Base-by-base conservation (phyloP, 129 eudicot genomes). In the Daucus carota region DNA sequence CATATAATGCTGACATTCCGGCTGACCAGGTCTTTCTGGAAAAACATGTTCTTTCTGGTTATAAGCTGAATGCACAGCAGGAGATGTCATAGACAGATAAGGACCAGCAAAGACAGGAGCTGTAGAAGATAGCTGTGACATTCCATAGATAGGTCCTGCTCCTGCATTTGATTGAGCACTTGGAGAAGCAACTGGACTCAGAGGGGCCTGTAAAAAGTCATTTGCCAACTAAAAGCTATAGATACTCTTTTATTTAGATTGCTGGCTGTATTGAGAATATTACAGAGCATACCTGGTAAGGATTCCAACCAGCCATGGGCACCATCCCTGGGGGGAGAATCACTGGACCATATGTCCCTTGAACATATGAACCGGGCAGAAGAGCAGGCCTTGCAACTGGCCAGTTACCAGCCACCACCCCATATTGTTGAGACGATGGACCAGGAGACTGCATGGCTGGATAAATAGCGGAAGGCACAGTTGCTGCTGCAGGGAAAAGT, bases 21-120 rank as follows among this genome's bases (percentile, higher is more conserved):
- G 90, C 79, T 88, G 95, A 46, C 92, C 96, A 17, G 98, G 98
- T 62, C 98, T 87, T 70, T 90, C 91, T 26, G 98, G 98, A 73
- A 79, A 88, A 60, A 80, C 60, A 16, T 79, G 87, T 69, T 86
- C 97, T 57, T 81, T 84, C 60, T 84, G 90, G 76, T 77, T 82
- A 80, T 76, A 86, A 76, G 81, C 84, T 77, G 90, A 88, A 60
- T 88, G 83, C 75, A 84, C 92, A 81, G 82, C 75, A 44, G 86
- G 74, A 82, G 92, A 70, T 76, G 89, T 34, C 34, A 85, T 29
- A 20, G 87, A 69, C 31, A 73, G 65, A 84, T 83, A 83, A 42
- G 85, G 80, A 66, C 87, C 88, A 5, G 86, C 73, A 65, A 88
- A 87, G 5, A 92, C 85, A 78, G 88, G 79, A 42, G 88, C 88